Base-by-base conservation (phyloP, 192 early-diverging fungal genomes). In the Linnemannia zychae region DNA sequence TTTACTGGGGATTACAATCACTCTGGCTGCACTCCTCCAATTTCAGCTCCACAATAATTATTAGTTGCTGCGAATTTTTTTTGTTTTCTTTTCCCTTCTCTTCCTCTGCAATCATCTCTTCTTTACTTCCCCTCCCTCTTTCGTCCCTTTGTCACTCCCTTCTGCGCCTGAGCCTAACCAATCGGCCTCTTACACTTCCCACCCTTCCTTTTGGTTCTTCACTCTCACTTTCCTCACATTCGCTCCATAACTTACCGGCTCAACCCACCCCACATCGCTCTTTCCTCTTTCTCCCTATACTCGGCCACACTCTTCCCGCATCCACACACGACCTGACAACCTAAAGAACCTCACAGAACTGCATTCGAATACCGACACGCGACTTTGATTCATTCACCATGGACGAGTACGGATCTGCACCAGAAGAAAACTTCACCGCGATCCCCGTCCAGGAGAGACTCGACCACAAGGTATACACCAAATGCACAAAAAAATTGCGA, bases 371-470 rank as follows among this genome's bases (percentile, higher is more conserved):
- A 50, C 37, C 33, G 12, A 44, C 53, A 74, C 36, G 33, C 28
- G 28, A 16, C 57, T 63, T 60, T 63, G 57, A 63, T 63, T 63
- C 28, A 63, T 63, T 63, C 28, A 48, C 34, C 36, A 85, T 85
- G 82, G 82, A 85, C 53, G 82, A 85, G 69, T 79, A 65, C 46
- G 82, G 77, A 74, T 52, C 34, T n/a, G 82, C 81, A 57, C 78
- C 84, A 34, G 95, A 96, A 67, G 96, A 96, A 75, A 96, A 98
- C 89, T 97, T 93, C 73, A 92, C 90, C 44, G 72, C 88, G 49
- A 87, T 97, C 73, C 94, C 96, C 48, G 92, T 98, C 37, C 89
- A 91, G 57, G 95, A 97, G 83, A 90, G 95, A 49, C 89, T 98
- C 31, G 90, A 84, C 16, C 97, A 98, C 89, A 97, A 97, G 94